Evolutionary conservation across 208 protist genomes (phyloP).

Genomic region (Acanthamoeba royreba): DNA sequence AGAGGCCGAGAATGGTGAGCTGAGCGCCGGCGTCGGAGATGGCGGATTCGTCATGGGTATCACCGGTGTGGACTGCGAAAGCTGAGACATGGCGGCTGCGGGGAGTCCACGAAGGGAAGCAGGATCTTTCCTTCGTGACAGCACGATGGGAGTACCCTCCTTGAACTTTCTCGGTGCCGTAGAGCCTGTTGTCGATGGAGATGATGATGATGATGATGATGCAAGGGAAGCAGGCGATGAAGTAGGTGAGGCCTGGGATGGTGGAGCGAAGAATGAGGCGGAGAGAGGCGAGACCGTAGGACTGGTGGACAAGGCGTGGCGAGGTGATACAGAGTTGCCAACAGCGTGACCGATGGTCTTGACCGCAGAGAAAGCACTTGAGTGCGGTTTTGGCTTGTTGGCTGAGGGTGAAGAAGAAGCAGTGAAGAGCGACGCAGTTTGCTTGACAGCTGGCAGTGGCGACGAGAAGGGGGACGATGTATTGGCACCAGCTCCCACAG

Average conservation of each 20-base stretch:
- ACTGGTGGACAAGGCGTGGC: background rate
- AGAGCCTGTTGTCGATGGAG: background rate
- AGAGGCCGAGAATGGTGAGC: background rate
- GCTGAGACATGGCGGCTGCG: too few relatives aligned
- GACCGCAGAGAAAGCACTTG: too few relatives aligned
- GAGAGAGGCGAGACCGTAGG: background rate
- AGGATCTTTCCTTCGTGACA: background rate
- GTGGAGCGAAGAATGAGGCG: background rate
- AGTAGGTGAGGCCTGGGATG: background rate
- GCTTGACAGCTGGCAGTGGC: too few relatives aligned
- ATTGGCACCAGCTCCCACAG: too few relatives aligned
- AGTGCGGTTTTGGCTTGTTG: too few relatives aligned
- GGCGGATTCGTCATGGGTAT: background rate
- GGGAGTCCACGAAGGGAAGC: too few relatives aligned
- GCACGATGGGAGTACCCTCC: background rate
- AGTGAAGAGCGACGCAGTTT: too few relatives aligned
- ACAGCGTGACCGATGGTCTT: background rate
- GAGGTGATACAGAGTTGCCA: background rate
- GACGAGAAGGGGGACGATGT: too few relatives aligned
- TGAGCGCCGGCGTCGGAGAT: background rate
- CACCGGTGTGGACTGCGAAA: too few relatives aligned
- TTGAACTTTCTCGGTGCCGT: background rate
- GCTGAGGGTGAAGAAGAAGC: too few relatives aligned
- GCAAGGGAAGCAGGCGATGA: background rate
- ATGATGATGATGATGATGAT: background rate